Base-by-base conservation (phyloP, 2,329 filamentous ascomycete genomes). In the Hymenotorrendiella dingleyae region DNA sequence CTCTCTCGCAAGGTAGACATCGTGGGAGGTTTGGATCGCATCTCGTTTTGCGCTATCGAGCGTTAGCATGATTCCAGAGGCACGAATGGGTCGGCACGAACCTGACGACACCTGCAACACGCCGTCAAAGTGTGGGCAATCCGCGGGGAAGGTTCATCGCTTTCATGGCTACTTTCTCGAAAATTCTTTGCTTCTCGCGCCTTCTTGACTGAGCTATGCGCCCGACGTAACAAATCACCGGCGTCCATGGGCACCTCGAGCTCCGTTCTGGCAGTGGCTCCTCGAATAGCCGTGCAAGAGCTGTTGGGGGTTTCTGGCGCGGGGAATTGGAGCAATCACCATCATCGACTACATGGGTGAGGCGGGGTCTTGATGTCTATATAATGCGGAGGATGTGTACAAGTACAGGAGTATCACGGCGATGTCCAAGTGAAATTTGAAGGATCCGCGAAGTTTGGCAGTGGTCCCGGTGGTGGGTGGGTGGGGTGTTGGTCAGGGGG, bases 11-110 rank as follows among this genome's bases (percentile, higher is more conserved):
- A 17, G 91, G 90, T 14, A 87, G 77, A 65, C 93, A 98, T 59
- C 86, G 84, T 29, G 93, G 93, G 17, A 98, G 77, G 11, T 86
- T 86, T 4, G 93, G 86, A 66, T 97, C 93, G 70, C 93, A 98
- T 71, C 89, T 77, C 27, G 91, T 97, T 73, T 98, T 98, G 58
- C 91, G 82, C 90, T 60, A 36, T 5, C 14, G 14, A 20, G 10
- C 24, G 35, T 58, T 36, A 58, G 53, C 22, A 19, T 22, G n/a
- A 19, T 10, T 94, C 60, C 20, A 14, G 20, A 17, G 19, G 9
- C 9, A 45, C 44, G 2, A 35, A 23, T 35, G 36, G 24, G 33
- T 29, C 38, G 20, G 36, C 29, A 64, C 72, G 62, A 68, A 87
- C 85, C 72, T 86, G 82, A 62, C 85, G 78, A 65, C 85, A 91